Conservation (phyloP, 2,329 filamentous ascomycete genomes). For the Trichophyton mentagrophytes region DNA sequence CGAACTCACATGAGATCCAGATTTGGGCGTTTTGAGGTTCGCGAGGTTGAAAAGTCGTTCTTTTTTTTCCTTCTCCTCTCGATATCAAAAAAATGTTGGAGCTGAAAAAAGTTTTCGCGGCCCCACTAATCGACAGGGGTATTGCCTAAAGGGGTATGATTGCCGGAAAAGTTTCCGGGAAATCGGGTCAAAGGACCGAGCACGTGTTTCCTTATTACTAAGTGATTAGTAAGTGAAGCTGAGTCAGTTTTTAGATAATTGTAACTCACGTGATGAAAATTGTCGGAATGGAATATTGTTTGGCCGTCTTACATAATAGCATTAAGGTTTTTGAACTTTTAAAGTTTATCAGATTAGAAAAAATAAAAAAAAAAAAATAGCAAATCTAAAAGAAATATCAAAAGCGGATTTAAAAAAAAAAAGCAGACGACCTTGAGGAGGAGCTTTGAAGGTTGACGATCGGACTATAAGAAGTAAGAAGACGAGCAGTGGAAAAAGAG, state of each 20-base stretch:
- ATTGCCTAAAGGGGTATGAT: neutral
- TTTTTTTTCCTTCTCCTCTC: too few relatives aligned
- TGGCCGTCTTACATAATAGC: neutral
- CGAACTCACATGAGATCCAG: too few relatives aligned
- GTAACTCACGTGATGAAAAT: neutral
- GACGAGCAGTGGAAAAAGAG: neutral
- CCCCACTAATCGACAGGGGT: neutral
- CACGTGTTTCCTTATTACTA: neutral
- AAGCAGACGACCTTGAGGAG: too few relatives aligned
- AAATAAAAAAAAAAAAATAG: too few relatives aligned
- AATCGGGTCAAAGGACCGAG: neutral
- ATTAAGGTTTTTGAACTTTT: neutral
- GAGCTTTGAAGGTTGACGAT: constrained; percentile 6
- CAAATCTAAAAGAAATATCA: too few relatives aligned
- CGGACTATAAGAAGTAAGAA: neutral
- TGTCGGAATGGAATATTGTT: neutral
- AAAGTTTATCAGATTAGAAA: too few relatives aligned
- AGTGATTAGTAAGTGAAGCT: neutral
- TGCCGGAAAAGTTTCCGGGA: neutral
- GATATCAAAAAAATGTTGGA: too few relatives aligned
- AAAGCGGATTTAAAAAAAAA: too few relatives aligned
- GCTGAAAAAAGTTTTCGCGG: too few relatives aligned
- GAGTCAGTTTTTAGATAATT: neutral
- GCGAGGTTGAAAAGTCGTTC: too few relatives aligned
- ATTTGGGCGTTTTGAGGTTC: too few relatives aligned